Evolutionary conservation across 2,329 filamentous ascomycete genomes (phyloP), one percentile per base, ranked within the genome.

Genomic region (Pseudogymnoascus pannorum): DNA sequence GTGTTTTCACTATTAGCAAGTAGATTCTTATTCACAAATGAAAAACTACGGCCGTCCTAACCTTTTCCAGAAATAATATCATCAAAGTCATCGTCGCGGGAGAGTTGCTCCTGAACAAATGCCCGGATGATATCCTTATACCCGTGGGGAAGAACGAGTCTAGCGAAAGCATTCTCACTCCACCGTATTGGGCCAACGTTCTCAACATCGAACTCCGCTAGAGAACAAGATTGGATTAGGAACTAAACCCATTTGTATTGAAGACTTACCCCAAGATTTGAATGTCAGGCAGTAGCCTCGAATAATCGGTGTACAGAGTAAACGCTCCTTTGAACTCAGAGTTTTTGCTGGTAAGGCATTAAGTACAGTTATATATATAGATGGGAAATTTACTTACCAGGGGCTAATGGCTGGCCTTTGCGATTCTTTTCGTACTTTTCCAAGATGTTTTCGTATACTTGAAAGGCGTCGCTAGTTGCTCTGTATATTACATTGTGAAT

Each of bases 31-130:
- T 44, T 14, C 42, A 22, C 22, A 5, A 40, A 42, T 60, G 16
- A 14, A 16, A 26, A 16, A 48, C 5, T 3, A 29, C 4, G 24
- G 24, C 7, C 14, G 4, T 9, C 78, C 0, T 73, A 75, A 9
- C 80, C 80, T 59, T 83, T 82, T 57, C 79, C 79, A 8, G 74
- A 74, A 67, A 82, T 81, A 61, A 82, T 73, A 63, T 82, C 79
- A 70, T 81, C 79, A 63, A 81, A 82, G 7, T 65, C 68, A 24
- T 70, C 71, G 20, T 67, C 61, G 12, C 74, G 69, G 33, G 76
- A 75, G 42, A 78, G 73, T 69, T 81, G 79, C 4, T 75, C 76
- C 68, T 79, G 74, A 1, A 78, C 79, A 59, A 82, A 79, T 1
- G 78, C 77, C 5, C 77, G 73, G 64, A 82, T 77, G 8, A 83